phyloP scores from a whole-genome alignment of 2,329 filamentous ascomycete species.

The Verruconis gallopava region DNA sequence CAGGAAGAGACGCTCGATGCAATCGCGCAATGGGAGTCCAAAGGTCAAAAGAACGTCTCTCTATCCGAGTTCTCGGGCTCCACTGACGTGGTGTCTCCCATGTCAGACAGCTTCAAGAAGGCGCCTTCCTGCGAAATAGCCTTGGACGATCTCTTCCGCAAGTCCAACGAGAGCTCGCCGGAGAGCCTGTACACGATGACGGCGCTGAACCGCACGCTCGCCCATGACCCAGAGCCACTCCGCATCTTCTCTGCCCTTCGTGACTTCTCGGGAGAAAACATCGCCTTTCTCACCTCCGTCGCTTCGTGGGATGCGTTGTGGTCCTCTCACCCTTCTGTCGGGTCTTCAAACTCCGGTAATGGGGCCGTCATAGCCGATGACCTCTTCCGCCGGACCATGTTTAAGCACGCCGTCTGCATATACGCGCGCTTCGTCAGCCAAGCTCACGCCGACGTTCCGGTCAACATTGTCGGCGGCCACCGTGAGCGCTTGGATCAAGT shows the following conservation, averaged over 20 bases:
- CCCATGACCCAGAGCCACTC: conserved; percentile 20
- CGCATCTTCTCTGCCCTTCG: conserved; percentile 22
- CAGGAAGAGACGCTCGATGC: conserved; percentile 22
- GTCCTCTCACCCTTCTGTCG: conserved; percentile 17
- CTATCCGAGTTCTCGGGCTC: no score
- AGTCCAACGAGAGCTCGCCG: conserved; percentile 9
- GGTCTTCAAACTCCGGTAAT: conserved; percentile 15
- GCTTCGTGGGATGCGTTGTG: conserved; percentile 22
- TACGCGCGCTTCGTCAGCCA: conserved; percentile 23
- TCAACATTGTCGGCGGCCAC: conserved; percentile 21
- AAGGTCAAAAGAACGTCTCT: conserved; percentile 9
- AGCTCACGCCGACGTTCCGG: conserved; percentile 22
- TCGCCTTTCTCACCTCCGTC: conserved; percentile 23
- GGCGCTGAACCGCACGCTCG: conserved; percentile 21
- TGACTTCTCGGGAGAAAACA: conserved; percentile 23
- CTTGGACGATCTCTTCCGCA: background rate
- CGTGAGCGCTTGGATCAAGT: conserved; percentile 19
- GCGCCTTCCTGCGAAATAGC: background rate
- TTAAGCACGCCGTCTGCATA: conserved; percentile 20
- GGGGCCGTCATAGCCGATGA: background rate
- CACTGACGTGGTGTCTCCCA: conserved; percentile 9
- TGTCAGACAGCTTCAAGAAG: background rate
- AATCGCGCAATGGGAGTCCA: conserved; percentile 21
- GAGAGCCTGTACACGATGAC: conserved; percentile 22
- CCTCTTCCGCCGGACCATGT: conserved; percentile 15